Base-by-base conservation (phyloP, 257 asterid species). In the Rauvolfia tetraphylla region DNA sequence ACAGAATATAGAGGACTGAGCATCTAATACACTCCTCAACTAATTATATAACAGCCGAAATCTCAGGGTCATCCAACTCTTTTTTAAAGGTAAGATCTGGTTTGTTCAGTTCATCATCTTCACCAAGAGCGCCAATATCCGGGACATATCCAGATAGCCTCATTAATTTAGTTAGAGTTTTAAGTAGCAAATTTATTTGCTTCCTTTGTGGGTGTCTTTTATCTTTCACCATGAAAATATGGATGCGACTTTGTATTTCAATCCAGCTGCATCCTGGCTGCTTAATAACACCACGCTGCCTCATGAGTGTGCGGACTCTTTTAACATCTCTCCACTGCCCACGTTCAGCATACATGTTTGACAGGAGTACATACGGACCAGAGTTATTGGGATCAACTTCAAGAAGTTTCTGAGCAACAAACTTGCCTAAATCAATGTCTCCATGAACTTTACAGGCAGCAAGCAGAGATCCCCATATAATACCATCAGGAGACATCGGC, bases 381-480 rank as follows among this genome's bases (percentile, higher is more conserved):
- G 83, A 75, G 44, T 79, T 79, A 48, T 33, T 36, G 31, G 83
- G 80, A 70, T 75, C 62, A 38, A 79, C 51, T 58, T 67, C 79
- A 65, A 79, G 61, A 39, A 79, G 80, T 79, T 69, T 73, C 68
- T 79, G 80, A 57, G 83, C 76, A 4, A 38, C 83, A 56, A 72
- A 73, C 48, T 42, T 74, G 34, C 79, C 83, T 38, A 79, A 68
- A 11, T 49, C 74, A 56, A 79, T 70, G 74, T 79, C 73, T 73
- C 79, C 57, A 59, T 79, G 83, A 33, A 79, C 65, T 73, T 73
- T 69, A 75, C 83, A 79, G n/a, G 83, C 78, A 68, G 76, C 74
- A 34, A 79, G 83, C 58, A 79, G 66, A 75, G 78, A 76, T 58
- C 78, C 83, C 83, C 83, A 79, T 54, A 79, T 73, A 69, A 79